Conservation (phyloP, 495 filamentous ascomycete genomes). For the Xylaria intraflava region DNA sequence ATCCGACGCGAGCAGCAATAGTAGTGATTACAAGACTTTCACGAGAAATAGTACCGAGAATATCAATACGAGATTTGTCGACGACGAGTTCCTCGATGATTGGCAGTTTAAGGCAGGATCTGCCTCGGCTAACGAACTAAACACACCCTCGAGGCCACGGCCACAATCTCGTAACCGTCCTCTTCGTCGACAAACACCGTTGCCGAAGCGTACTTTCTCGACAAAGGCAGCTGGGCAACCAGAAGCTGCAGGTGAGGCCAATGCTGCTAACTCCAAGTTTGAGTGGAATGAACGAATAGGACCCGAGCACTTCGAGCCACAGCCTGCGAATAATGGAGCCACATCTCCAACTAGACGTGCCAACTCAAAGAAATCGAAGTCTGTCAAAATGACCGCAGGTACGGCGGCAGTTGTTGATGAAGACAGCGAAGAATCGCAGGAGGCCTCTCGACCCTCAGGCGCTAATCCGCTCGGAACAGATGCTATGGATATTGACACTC, state of each 20-base stretch:
- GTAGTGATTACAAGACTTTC: constrained; percentile 29
- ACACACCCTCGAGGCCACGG: constrained; percentile 26
- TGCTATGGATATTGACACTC: constrained; percentile 53
- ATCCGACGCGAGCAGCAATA: constrained; percentile 21
- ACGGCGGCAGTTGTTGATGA: constrained; percentile 43
- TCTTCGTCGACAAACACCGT: constrained; percentile 24
- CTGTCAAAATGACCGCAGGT: constrained; percentile 37
- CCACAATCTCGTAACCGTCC: constrained; percentile 29
- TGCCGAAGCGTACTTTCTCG: constrained; percentile 3
- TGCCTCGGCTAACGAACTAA: constrained; percentile 21
- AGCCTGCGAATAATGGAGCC: constrained; percentile 24
- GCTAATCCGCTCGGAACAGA: constrained; percentile 12
- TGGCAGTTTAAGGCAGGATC: constrained; percentile 43
- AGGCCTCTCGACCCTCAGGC: constrained; percentile 4
- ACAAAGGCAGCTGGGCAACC: constrained; percentile 8
- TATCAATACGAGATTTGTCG: constrained; percentile 61
- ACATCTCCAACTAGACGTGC: constrained; percentile 34
- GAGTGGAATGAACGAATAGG: constrained; percentile 62
- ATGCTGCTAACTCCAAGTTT: constrained; percentile 32
- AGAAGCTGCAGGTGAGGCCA: constrained; percentile 23
- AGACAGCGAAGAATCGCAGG: constrained; percentile 25
- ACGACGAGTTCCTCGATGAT: constrained; percentile 27
- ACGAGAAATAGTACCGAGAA: constrained; percentile 60
- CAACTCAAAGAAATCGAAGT: constrained; percentile 33
- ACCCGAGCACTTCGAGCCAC: constrained; percentile 50